Base-by-base conservation (phyloP, 495 filamentous ascomycete genomes). In the Eremomyces bilateralis region DNA sequence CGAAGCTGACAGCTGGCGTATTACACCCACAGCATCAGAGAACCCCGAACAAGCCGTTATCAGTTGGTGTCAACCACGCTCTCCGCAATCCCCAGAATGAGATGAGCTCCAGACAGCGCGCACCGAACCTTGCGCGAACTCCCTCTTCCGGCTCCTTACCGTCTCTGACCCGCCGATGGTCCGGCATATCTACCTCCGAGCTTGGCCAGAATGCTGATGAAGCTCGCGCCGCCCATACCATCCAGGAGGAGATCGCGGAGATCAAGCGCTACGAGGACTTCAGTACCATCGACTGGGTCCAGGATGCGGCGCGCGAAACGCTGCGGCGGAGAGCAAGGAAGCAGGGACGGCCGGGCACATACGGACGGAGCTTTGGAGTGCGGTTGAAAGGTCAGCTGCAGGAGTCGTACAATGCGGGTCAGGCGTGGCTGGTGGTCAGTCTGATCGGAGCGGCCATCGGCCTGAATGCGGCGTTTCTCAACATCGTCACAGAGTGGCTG, bases 251-350 rank as follows among this genome's bases (percentile, higher is more conserved):
- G 59, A 92, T 97, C 46, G 85, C 75, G 29, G 78, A 93, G 60
- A 94, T 97, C 50, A 92, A 93, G 56, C 69, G 90, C 56, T 97
- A 97, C 59, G 88, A 95, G 52, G 73, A 80, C 49, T 97, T 97
- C 51, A 94, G 85, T 3, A 97, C 88, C 0, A 97, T 97, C 67
- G 84, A 97, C 53, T 97, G 88, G 88, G 83, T 97, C 1, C 83
- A 97, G 51, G 88, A 97, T 70, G 85, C 85, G 1, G 75, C 84
- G 11, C 74, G 83, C 31, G 88, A 92, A 53, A 80, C 92, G 53
- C 56, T 77, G 22, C 69, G 84, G 31, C 66, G 84, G 33, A 76
- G 78, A 46, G 69, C 77, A 15, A 63, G 73, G 49, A 65, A 75
- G 47, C 72, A 69, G 59, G 73, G 74, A 42, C 69, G 70, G 12